phyloP scores from a whole-genome alignment of 768 basidiomycete genomes.

The Favolaschia claudopus region DNA sequence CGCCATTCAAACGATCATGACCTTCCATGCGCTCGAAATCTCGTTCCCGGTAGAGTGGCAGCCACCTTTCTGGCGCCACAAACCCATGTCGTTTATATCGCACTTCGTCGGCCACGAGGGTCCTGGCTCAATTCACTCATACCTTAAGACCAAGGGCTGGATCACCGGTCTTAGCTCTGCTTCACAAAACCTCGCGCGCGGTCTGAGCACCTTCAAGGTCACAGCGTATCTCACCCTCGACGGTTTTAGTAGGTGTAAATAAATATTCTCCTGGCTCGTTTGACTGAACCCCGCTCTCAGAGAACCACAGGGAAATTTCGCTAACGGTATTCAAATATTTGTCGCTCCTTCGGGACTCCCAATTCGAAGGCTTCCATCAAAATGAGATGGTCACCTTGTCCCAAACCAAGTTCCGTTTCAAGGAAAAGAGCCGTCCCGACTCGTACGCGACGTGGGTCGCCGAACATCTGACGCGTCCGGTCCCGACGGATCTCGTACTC shows the following conservation, averaged over 20 bases:
- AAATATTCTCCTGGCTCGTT: not conserved
- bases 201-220: slow-evolving; percentile 91
- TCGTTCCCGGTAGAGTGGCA: slow-evolving; percentile 82
- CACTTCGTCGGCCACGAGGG: slow-evolving; percentile 94
- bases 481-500: slow-evolving; percentile 79
- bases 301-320: slow-evolving; percentile 76
- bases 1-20: slow-evolving; percentile 88
- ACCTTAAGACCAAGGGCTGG: slow-evolving; percentile 91
- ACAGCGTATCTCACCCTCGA: slow-evolving; percentile 81
- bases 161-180: slow-evolving; percentile 77
- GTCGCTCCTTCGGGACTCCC: slow-evolving; percentile 67
- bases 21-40: slow-evolving; percentile 83
- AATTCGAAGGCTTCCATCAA: slow-evolving; percentile 72
- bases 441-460: slow-evolving; percentile 80
- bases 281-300: slow-evolving; percentile 46
- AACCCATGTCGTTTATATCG: slow-evolving; percentile 78
- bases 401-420: slow-evolving; percentile 81
- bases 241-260: slow-evolving; percentile 75
- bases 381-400: slow-evolving; percentile 78
- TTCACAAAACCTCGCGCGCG: slow-evolving; percentile 73
- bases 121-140: slow-evolving; percentile 88
- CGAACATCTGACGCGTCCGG: slow-evolving; percentile 79
- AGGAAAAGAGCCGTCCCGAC: slow-evolving; percentile 84
- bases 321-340: slow-evolving; percentile 82
- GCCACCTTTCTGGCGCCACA: slow-evolving; percentile 75